Conservation (phyloP, 2,329 filamentous ascomycete genomes). For the Pseudogymnoascus sp. region DNA sequence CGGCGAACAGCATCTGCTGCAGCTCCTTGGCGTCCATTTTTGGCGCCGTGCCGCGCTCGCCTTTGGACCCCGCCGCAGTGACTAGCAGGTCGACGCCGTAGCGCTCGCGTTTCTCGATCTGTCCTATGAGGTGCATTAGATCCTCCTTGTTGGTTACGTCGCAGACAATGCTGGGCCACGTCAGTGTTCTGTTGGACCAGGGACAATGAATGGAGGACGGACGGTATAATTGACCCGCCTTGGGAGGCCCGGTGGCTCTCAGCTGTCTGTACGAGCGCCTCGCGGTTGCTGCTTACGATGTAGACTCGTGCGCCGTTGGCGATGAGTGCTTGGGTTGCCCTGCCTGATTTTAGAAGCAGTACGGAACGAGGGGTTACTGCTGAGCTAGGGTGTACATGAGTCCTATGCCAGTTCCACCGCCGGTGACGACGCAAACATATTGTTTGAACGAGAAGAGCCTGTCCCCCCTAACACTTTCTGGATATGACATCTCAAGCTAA, state of each 20-base stretch:
- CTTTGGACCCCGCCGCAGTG: constrained; percentile 49
- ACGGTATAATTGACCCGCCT: constrained; percentile 26
- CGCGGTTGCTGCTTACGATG: constrained; percentile 28
- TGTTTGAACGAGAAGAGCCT: constrained; percentile 42
- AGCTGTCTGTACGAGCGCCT: constrained; percentile 27
- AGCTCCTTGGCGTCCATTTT: constrained; percentile 44
- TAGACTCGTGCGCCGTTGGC: constrained; percentile 30
- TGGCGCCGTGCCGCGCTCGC: constrained; percentile 26
- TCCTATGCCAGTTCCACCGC: constrained; percentile 38
- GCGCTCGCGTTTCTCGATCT: constrained; percentile 48
- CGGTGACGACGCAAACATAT: constrained; percentile 38
- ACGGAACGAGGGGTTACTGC: constrained; percentile 13
- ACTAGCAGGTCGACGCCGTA: constrained; percentile 49
- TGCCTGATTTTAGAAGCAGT: constrained; percentile 19
- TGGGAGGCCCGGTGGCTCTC: constrained; percentile 49
- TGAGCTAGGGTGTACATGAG: constrained; percentile 36
- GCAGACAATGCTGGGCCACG: constrained; percentile 35
- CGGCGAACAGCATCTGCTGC: constrained; percentile 51
- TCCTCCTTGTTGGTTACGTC: constrained; percentile 55
- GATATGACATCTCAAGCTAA: constrained; percentile 17
- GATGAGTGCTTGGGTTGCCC: constrained; percentile 27
- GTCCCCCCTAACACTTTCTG: constrained; percentile 29
- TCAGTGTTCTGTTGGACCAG: not conserved
- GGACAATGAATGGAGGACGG: constrained; percentile 18
- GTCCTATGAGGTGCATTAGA: constrained; percentile 45